phyloP scores from a whole-genome alignment of 2,329 filamentous ascomycete genomes.

The Trichophyton benhamiae region DNA sequence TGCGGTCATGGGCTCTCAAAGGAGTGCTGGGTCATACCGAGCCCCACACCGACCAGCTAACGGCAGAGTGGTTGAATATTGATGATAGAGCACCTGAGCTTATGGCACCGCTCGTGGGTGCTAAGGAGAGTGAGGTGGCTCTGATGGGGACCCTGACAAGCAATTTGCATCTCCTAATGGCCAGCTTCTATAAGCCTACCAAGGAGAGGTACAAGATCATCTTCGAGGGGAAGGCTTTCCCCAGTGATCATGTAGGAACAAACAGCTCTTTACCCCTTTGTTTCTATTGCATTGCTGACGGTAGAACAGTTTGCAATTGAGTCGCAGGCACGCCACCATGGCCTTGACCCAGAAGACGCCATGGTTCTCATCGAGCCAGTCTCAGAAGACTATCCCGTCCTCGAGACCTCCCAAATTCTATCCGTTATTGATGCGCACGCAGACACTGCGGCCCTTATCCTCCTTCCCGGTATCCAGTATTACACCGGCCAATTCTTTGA shows the following conservation, averaged over 20 bases:
- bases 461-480: constrained; percentile 82
- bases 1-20: constrained; percentile 72
- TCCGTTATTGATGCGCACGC: constrained; percentile 63
- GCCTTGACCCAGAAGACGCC: constrained; percentile 50
- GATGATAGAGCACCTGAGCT: constrained; percentile 60
- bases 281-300: background rate
- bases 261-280: constrained; percentile 19
- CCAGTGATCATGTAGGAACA: constrained; percentile 57
- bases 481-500: constrained; percentile 85
- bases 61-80: constrained; percentile 64
- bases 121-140: constrained; percentile 59
- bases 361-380: constrained; percentile 64
- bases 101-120: constrained; percentile 64
- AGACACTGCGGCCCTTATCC: constrained; percentile 57
- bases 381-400: constrained; percentile 39
- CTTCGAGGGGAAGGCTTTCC: constrained; percentile 81
- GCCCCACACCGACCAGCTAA: constrained; percentile 51
- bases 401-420: constrained; percentile 61
- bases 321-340: constrained; percentile 64
- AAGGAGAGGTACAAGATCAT: constrained; percentile 61
- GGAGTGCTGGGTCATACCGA: constrained; percentile 77
- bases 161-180: constrained; percentile 72
- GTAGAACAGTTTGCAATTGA: constrained; percentile 59
- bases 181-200: constrained; percentile 67
- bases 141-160: constrained; percentile 79